Evolutionary conservation across 2,329 filamentous ascomycete species (phyloP), one percentile per base, ranked within the genome.

Genomic region (Drechslerella dactyloides): DNA sequence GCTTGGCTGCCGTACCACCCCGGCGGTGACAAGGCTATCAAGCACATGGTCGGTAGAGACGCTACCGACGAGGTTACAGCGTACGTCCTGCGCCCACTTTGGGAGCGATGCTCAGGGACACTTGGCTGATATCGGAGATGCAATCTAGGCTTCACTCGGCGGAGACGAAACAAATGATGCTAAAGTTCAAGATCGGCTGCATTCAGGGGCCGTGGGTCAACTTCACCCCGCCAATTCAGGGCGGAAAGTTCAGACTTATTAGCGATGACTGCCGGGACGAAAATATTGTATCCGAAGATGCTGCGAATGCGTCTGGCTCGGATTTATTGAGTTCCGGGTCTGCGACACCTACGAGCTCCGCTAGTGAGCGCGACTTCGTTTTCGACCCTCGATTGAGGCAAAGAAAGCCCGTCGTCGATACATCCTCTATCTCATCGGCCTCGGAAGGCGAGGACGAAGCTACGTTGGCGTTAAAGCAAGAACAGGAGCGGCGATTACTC

Each of bases 61-160:
- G 93, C 91, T 56, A 97, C 93, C 10, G 93, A 97, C 79, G 94
- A 97, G 81, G 88, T 97, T 73, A 91, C 89, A 79, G 90, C 89
- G 91, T 97, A 84, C 56, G 89, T 83, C 51, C 35, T 37, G 35
- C 61, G 57, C 64, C 40, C 40, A 24, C 57, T 30, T 44, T 64
- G 15, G n/a, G 4, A 4, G 1, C 21, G 23, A 2, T 54, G 1
- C 24, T 5, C 46, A 19, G n/a, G 19, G 1, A 44, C 24, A 19
- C 13, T 1, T 40, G 17, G 40, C 17, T 58, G 33, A 73, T 76
- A 62, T 77, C 65, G 40, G 3, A 15, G 4, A 48, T 10, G 17
- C 19, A 19, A 10, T 19, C 19, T 76, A 96, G 91, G 44, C 83
- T 97, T 33, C 94, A 99, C 80, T 97, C 93, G 0, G 76, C 82